These are phyloP conservation scores for Triadica sebifera DNA, from an alignment of 345 rosid genomes.

Conservation along the genomic window DNA sequence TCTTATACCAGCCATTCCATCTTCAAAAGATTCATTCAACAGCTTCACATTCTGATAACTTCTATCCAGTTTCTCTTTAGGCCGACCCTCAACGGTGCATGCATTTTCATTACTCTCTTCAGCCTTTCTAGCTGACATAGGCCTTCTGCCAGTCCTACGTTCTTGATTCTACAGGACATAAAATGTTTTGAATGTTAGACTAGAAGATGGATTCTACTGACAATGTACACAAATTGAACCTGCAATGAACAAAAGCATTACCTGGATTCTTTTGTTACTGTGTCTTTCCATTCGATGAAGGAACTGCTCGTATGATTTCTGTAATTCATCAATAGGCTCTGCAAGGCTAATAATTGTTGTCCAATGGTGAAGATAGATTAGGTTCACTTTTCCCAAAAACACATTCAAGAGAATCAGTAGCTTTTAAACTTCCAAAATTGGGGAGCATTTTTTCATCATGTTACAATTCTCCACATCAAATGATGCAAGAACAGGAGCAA, in stretches of 20 bases:
- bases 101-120: constrained; percentile 33
- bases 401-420: not conserved
- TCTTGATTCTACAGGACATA: constrained; percentile 41
- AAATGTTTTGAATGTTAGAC: constrained; percentile 17
- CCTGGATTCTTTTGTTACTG: constrained; percentile 63
- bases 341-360: constrained; percentile 56
- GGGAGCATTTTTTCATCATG: not conserved
- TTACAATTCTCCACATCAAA: not conserved
- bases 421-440: not conserved
- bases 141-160: constrained; percentile 34
- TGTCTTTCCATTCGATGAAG: constrained; percentile 68
- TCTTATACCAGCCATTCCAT: not conserved
- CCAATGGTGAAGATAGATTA: constrained; percentile 10
- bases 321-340: constrained; percentile 79
- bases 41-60: constrained; percentile 26
- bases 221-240: constrained; percentile 9
- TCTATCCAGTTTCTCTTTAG: constrained; percentile 10
- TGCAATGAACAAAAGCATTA: constrained; percentile 25
- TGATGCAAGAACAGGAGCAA: not conserved
- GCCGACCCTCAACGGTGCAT: constrained; percentile 14
- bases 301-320: constrained; percentile 80
- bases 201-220: constrained; percentile 13
- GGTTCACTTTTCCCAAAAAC: not conserved
- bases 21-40: not conserved
- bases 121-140: constrained; percentile 25